Base-by-base conservation (phyloP, 768 basidiomycete species). In the Termitomyces sp. region DNA sequence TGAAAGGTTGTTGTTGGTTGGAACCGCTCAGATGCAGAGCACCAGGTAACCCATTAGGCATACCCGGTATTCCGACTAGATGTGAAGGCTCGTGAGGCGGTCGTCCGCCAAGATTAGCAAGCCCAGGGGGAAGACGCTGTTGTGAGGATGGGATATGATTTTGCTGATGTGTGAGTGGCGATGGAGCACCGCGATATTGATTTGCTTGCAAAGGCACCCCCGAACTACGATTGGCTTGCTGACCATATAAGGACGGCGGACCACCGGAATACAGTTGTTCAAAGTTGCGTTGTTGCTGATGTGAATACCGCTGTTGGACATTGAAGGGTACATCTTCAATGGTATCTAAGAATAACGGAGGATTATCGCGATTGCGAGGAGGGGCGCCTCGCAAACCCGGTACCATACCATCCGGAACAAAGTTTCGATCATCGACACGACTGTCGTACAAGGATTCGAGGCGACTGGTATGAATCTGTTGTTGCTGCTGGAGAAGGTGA, bases 381-480 rank as follows among this genome's bases (percentile, higher is more conserved):
- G 84, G 82, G 48, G 81, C 83, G 40, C 78, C 79, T 40, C 91
- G 85, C 33, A 93, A 78, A 9, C 90, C 92, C 26, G 92, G 90
- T 16, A 93, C 91, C 82, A 93, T 84, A 30, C 88, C 88, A 71
- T 93, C 89, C 10, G 91, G 88, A 26, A 90, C 81, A 63, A 93
- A 93, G 63, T 79, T 83, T 60, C 90, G 79, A 64, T 90, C 89
- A 53, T 92, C 88, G 41, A 84, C 68, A 26, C 85, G 84, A 63
- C 84, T 87, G 54, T 90, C 88, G 65, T 89, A 90, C 33, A 90
- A 67, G 3, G 87, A 69, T 43, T 91, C 89, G 41, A 87, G 73
- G 24, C 86, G 85, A 62, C 74, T 78, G 52, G 70, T 73, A 16
- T 75, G 74, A 30, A 73, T 65, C 24, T 73, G 43, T 13, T 44